Base-by-base conservation (phyloP, 257 asterid genomes). In the Parsonsia alboflavescens region DNA sequence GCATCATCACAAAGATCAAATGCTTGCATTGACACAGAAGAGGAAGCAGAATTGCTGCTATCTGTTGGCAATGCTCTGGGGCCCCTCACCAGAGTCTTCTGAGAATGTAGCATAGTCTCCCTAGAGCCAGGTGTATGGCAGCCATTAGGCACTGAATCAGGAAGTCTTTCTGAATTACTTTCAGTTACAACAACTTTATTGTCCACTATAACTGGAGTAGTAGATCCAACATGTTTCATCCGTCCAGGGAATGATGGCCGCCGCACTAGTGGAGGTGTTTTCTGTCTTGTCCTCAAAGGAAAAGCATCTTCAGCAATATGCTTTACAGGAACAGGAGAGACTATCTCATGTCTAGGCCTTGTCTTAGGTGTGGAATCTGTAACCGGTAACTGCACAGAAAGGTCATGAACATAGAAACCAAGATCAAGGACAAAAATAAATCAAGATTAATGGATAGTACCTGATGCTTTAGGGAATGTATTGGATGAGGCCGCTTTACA, bases 21-120 rank as follows among this genome's bases (percentile, higher is more conserved):
- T 75, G 87, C 91, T 85, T 91, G 97, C 75, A 90, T 78, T 19
- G 96, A 86, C 74, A 91, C 88, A 0, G 90, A 86, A 75, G 96
- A 88, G 63, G 93, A 88, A 30, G 91, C 96, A 16, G 97, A 92
- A 78, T 92, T 86, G 86, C 90, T 83, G 86, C 93, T 87, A 24
- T 89, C 91, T 42, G 90, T 77, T 44, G 86, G 88, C 75, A 73
- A 72, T 79, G 89, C 89, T 80, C 85, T 86, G 7, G 88, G 82
- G 39, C 79, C 75, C 62, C 77, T 82, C 19, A 57, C 83, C 39
- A 46, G 73, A 76, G 84, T 74, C 84, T 83, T 87, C 54, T 72
- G 81, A 24, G 84, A 52, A 54, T 84, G 83, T 77, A 77, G 83
- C 77, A 65, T 73, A 39, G 67, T 69, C 62, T 89, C 89, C 82